A percentile compares a stretch with the other conserved stretches of the same genome.
Evolutionary conservation across 208 protist genomes (phyloP).

Genomic region (Acanthamoeba sp.): DNA sequence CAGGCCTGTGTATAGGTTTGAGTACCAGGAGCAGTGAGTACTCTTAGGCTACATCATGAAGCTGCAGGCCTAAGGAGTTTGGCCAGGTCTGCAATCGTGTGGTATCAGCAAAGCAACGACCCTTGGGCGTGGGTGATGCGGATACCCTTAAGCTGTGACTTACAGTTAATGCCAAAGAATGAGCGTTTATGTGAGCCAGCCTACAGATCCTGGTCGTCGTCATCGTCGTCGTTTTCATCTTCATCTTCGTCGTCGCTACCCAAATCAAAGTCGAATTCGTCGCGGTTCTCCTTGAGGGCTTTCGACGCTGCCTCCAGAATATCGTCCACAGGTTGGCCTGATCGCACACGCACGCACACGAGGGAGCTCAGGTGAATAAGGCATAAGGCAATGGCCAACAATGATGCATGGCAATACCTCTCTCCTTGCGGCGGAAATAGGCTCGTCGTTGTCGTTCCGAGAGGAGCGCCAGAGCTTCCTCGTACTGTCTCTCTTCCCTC

Average conservation of each 20-base stretch:
- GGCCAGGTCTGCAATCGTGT: no score
- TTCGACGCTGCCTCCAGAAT: slow-evolving; percentile 78
- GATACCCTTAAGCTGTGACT: no score
- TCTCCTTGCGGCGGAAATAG: slow-evolving; percentile 82
- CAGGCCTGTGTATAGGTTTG: no score
- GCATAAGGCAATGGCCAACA: no score
- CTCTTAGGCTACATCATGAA: no score
- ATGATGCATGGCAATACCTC: slow-evolving; percentile 14
- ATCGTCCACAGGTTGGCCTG: slow-evolving; percentile 73
- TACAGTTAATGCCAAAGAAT: no score
- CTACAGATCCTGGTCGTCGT: slow-evolving; percentile 17
- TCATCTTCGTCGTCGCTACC: slow-evolving; percentile 33
- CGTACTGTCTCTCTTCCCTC: slow-evolving; percentile 71
- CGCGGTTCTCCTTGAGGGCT: slow-evolving; percentile 58
- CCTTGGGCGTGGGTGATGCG: neutral
- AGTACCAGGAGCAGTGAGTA: no score
- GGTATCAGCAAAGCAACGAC: no score
- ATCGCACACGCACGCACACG: neutral
- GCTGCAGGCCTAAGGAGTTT: no score
- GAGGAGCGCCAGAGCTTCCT: slow-evolving; percentile 78
- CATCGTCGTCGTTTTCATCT: slow-evolving; percentile 46
- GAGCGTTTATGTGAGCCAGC: no score
- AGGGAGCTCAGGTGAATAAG: neutral
- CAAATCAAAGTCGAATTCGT: slow-evolving; percentile 11
- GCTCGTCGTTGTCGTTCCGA: slow-evolving; percentile 86